Percentiles rank a stretch among this genome's conserved stretches.
These are phyloP conservation scores for Polyplosphaeria fusca DNA, from an alignment of 495 filamentous ascomycete species.

Conservation along the genomic window DNA sequence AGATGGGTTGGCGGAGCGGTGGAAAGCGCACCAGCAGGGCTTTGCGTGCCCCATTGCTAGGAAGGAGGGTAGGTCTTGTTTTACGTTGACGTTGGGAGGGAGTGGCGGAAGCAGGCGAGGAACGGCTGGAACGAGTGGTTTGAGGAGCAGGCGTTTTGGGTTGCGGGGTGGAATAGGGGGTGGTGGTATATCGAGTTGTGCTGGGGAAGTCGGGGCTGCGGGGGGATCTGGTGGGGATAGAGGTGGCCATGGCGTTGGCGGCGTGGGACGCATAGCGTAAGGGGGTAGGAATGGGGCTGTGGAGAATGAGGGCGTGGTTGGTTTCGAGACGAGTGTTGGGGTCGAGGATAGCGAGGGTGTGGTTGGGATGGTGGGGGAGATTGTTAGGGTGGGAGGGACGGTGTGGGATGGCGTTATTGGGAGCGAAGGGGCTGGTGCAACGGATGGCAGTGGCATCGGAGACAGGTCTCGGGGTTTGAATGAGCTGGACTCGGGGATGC, in stretches of 20 bases:
- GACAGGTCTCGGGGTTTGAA: neutral
- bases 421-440: no score
- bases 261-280: no score
- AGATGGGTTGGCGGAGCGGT: no score
- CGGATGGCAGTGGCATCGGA: neutral
- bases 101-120: neutral
- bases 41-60: conserved; percentile 32
- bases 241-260: no score
- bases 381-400: conserved; percentile 7
- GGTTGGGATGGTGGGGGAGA: conserved; percentile 3
- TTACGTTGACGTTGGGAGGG: no score
- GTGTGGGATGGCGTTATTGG: conserved; percentile 16
- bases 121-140: neutral
- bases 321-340: neutral
- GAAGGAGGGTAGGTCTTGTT: conserved; percentile 25
- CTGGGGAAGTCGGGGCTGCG: no score
- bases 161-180: neutral
- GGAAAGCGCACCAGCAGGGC: conserved; percentile 30
- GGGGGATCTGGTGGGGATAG: no score
- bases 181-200: neutral
- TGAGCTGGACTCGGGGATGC: no score
- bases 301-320: no score
- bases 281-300: no score
- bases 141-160: no score
- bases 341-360: neutral